These are phyloP conservation scores for Ophiostoma australiae DNA, from an alignment of 2,329 filamentous ascomycete species.

Conservation along the genomic window DNA sequence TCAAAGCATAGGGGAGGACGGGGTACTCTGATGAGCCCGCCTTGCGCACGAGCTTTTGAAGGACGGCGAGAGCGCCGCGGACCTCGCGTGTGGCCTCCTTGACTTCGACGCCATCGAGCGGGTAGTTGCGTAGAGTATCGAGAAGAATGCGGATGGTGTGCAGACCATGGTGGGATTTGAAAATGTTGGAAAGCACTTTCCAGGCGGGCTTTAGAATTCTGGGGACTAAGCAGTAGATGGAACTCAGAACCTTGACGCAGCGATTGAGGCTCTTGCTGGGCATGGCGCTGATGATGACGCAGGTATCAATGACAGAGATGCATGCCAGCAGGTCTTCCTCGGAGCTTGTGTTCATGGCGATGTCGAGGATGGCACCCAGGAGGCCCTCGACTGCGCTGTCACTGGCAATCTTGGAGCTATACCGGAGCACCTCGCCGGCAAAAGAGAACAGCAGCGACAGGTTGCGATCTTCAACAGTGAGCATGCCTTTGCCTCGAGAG, in stretches of 20 bases:
- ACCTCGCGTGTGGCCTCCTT: constrained; percentile 53
- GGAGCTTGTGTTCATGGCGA: constrained; percentile 63
- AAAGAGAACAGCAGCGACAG: constrained; percentile 61
- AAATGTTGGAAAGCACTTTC: constrained; percentile 65
- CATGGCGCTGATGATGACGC: constrained; percentile 68
- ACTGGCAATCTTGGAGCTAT: constrained; percentile 64
- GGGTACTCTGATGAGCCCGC: constrained; percentile 57
- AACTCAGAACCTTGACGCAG: constrained; percentile 66
- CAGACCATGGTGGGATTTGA: constrained; percentile 68
- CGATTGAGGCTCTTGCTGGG: constrained; percentile 57
- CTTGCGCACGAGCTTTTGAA: constrained; percentile 59
- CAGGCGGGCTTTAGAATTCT: constrained; percentile 60
- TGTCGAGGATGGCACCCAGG: constrained; percentile 57
- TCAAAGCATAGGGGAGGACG: constrained; percentile 51
- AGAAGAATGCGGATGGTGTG: constrained; percentile 62
- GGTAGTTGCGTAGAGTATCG: constrained; percentile 52
- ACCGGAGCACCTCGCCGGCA: constrained; percentile 65
- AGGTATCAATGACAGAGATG: constrained; percentile 62
- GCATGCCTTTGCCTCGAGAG: constrained; percentile 40
- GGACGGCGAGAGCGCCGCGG: constrained; percentile 57
- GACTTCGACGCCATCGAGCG: constrained; percentile 42
- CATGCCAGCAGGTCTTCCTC: constrained; percentile 62
- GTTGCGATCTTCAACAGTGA: constrained; percentile 54
- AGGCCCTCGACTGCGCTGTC: constrained; percentile 57
- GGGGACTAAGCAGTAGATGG: constrained; percentile 62